Base-by-base conservation (phyloP, 495 filamentous ascomycete species). In the Filosporella fistucella region DNA sequence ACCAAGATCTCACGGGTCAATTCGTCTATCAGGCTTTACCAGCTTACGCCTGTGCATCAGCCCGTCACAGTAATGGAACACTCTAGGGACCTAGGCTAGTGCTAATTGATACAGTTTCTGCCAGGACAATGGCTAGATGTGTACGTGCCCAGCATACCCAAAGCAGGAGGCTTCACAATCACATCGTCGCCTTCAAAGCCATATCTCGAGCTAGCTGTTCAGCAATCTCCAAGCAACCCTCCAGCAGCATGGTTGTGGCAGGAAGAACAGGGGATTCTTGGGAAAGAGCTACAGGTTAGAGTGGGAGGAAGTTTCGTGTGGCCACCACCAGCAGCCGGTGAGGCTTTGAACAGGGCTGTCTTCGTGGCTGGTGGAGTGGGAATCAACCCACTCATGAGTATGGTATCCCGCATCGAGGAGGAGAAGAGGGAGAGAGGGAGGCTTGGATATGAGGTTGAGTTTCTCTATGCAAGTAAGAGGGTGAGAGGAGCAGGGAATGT, bases 71-170 rank as follows among this genome's bases (percentile, higher is more conserved):
- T 35, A 8, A 28, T 21, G 1, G 22, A 3, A n/a, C n/a, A n/a
- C n/a, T n/a, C n/a, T n/a, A n/a, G n/a, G n/a, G n/a, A n/a, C n/a
- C n/a, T n/a, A n/a, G n/a, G n/a, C n/a, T n/a, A n/a, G n/a, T n/a
- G n/a, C 23, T 24, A 18, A 34, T 14, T 35, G 49, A 47, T 45
- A 56, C 49, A 81, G 77, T 93, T 91, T 64, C 68, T 83, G 22
- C 84, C 91, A 1, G 91, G 91, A 26, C 91, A 96, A 74, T 96
- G 89, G 89, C 74, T 96, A 43, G 91, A 96, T 60, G 80, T 91
- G 5, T 79, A 87, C 57, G 72, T 86, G 38, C 86, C 88, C 0
- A 64, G 65, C 22, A 67, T 85, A 36, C 49, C 74, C 37, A 77
- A 81, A 62, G 82, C 88, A 2, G 89, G 88, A 7, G 89, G 88